Percentiles rank a stretch among this genome's conserved stretches.
Conservation (phyloP, 768 basidiomycete species). For the Jaapia argillacea region DNA sequence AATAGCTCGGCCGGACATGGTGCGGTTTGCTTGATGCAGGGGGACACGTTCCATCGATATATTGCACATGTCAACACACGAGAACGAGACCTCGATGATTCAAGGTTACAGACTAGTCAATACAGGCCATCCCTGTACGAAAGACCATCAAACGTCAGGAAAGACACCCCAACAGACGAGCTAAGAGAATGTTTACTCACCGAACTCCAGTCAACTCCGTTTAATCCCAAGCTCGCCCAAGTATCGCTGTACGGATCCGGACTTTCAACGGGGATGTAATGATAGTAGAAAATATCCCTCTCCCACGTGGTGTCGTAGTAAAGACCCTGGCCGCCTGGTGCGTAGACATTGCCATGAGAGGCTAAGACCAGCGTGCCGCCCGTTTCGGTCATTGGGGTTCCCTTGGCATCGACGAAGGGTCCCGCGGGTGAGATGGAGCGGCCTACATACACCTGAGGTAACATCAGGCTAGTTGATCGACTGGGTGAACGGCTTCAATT, state of each 20-base stretch:
- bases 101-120: constrained; percentile 5
- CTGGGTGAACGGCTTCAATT: not conserved
- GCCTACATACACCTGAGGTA: constrained; percentile 12
- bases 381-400: constrained; percentile 6
- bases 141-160: not conserved
- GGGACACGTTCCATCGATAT: no score
- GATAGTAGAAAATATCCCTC: constrained; percentile 10
- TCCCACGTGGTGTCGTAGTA: constrained; percentile 3
- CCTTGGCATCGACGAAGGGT: constrained; percentile 8
- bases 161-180: no score
- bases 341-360: constrained; percentile 19
- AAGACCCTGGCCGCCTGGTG: constrained; percentile 14
- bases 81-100: not conserved
- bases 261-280: constrained; percentile 11
- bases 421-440: constrained; percentile 11
- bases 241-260: constrained; percentile 8
- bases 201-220: constrained; percentile 11
- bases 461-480: not conserved
- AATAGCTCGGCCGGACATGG: no score
- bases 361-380: constrained; percentile 17
- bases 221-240: constrained; percentile 7
- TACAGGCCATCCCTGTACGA: constrained; percentile 10
- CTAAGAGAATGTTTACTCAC: constrained; percentile 3
- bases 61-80: no score
- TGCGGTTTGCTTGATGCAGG: no score